Evolutionary conservation across 148 eudicot species (phyloP).

Genomic region (Camellia japonica): DNA sequence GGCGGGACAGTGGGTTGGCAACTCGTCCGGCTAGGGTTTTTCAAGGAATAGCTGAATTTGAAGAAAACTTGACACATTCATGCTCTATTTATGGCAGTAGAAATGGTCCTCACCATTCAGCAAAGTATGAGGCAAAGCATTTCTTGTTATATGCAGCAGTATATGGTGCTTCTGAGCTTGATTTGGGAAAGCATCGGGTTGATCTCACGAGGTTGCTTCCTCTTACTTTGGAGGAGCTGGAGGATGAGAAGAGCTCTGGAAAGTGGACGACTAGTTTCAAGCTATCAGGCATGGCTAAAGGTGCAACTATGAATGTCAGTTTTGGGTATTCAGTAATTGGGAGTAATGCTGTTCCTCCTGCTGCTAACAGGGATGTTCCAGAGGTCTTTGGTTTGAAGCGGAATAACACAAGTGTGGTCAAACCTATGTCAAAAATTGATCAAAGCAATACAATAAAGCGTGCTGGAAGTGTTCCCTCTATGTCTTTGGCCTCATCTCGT

Average conservation of each 20-base stretch:
- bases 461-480: slow-evolving; percentile 59
- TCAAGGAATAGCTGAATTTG: slow-evolving; percentile 66
- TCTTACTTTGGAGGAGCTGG: slow-evolving; percentile 73
- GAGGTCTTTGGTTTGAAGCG: slow-evolving; percentile 35
- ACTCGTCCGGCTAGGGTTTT: slow-evolving; percentile 59
- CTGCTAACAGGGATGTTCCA: slow-evolving; percentile 41
- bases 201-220: slow-evolving; percentile 78
- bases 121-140: slow-evolving; percentile 75
- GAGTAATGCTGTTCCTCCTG: slow-evolving; percentile 30
- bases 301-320: slow-evolving; percentile 86
- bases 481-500: slow-evolving; percentile 37
- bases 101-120: slow-evolving; percentile 61
- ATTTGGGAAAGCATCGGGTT: slow-evolving; percentile 78
- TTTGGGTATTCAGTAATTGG: slow-evolving; percentile 66
- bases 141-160: slow-evolving; percentile 58
- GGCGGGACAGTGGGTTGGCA: slow-evolving; percentile 64
- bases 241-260: slow-evolving; percentile 81
- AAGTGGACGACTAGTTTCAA: slow-evolving; percentile 89
- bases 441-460: slow-evolving; percentile 34
- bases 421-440: slow-evolving; percentile 21
- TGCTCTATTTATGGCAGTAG: slow-evolving; percentile 73
- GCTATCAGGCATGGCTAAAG: slow-evolving; percentile 78
- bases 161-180: slow-evolving; percentile 45
- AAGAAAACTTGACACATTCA: slow-evolving; percentile 54
- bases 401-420: slow-evolving; percentile 22